These are phyloP conservation scores for Musa itinerans DNA, from an alignment of 176 grass and related monocot species.

Conservation along the genomic window DNA sequence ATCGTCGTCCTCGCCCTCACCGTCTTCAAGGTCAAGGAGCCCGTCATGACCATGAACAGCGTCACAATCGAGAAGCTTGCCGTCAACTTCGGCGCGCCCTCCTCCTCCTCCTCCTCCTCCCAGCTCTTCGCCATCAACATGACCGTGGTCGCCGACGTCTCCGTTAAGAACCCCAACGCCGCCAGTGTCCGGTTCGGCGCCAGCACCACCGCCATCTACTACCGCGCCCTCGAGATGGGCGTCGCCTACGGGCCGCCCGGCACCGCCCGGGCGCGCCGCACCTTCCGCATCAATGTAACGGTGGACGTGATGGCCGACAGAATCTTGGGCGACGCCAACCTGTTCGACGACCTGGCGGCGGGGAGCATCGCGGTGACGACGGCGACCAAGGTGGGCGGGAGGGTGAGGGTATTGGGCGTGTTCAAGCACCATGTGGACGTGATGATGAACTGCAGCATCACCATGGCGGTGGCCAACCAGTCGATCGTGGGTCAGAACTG, in stretches of 20 bases:
- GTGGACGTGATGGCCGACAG: constrained; percentile 6
- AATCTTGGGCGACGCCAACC: not conserved
- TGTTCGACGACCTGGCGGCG: not conserved
- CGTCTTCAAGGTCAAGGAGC: constrained; percentile 55
- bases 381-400: constrained; percentile 4
- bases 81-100: not conserved
- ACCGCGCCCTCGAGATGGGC: constrained; percentile 34
- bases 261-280: not conserved
- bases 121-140: constrained; percentile 13
- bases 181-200: constrained; percentile 35
- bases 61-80: constrained; percentile 30
- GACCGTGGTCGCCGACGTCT: constrained; percentile 49
- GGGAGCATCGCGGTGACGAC: not conserved
- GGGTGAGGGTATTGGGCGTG: not conserved
- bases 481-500: not conserved
- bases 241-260: constrained; percentile 10
- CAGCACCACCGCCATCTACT: constrained; percentile 51
- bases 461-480: constrained; percentile 2
- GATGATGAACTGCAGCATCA: constrained; percentile 10
- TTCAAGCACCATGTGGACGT: constrained; percentile 6
- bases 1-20: constrained; percentile 25
- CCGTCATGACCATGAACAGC: constrained; percentile 66
- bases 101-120: not conserved
- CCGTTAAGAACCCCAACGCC: constrained; percentile 76
- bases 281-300: constrained; percentile 4